Conservation (phyloP, 306 rosid genomes). For the Corylus avellana region DNA sequence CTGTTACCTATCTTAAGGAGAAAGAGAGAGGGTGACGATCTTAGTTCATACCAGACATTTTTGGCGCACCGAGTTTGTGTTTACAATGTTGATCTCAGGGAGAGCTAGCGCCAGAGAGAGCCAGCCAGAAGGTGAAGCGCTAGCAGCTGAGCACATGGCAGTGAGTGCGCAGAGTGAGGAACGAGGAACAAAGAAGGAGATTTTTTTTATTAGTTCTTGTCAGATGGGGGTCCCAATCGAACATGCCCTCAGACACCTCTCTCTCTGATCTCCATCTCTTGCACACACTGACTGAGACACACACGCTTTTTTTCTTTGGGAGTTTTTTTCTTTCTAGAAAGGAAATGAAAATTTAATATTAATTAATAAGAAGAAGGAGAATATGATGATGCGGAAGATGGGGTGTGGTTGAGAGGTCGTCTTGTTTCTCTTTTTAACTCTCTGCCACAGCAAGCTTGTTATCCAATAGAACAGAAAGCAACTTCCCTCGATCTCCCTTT, state of each 20-base stretch:
- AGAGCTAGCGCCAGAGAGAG: constrained; percentile 30
- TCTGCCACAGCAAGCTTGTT: constrained; percentile 32
- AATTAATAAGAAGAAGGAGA: background rate
- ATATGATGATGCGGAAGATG: constrained; percentile 1
- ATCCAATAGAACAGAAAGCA: constrained; percentile 33
- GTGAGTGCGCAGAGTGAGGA: constrained; percentile 21
- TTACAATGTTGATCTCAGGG: constrained; percentile 19
- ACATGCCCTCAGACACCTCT: constrained; percentile 37
- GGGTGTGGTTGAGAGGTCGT: constrained; percentile 51
- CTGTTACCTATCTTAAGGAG: too few species aligned
- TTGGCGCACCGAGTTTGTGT: constrained; percentile 16
- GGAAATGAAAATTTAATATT: constrained; percentile 1
- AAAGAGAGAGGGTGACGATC: constrained; percentile 34
- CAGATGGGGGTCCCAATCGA: constrained; percentile 61
- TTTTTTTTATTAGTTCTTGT: constrained; percentile 30
- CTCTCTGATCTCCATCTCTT: background rate
- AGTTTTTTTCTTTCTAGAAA: constrained; percentile 10
- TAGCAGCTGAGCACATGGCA: constrained; percentile 57
- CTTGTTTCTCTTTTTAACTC: background rate
- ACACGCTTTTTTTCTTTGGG: background rate
- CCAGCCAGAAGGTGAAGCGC: constrained; percentile 33
- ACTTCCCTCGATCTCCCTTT: background rate
- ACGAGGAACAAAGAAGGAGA: constrained; percentile 3
- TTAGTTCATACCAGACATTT: constrained; percentile 8
- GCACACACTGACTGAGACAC: background rate